Percentiles rank a stretch among this genome's conserved stretches.
Evolutionary conservation across 2,329 filamentous ascomycete species (phyloP).

Genomic region (Hypoxylon sp.): DNA sequence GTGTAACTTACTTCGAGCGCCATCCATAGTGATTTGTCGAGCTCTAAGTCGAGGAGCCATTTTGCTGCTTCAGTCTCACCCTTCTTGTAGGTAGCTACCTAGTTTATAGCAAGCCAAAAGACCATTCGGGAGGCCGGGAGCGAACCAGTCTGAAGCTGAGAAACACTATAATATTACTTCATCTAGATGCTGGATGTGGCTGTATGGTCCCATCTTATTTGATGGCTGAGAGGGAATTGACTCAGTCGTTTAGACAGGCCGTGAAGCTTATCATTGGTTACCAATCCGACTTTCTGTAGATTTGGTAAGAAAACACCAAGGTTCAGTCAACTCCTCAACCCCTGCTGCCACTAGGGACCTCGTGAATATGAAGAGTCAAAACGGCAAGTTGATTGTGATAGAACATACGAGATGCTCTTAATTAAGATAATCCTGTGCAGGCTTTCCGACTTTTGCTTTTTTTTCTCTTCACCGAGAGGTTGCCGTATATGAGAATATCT

Average conservation of each 20-base stretch:
- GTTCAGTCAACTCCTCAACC: conserved; percentile 13
- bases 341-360: conserved; percentile 2
- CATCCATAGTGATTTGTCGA: conserved; percentile 50
- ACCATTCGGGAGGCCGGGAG: not conserved
- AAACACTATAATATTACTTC: conserved; percentile 21
- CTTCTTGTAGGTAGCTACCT: conserved; percentile 2
- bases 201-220: conserved; percentile 18
- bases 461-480: not conserved
- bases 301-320: conserved; percentile 11
- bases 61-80: conserved; percentile 28
- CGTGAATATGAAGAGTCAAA: conserved; percentile 8
- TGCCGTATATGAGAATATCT: not conserved
- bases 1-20: conserved; percentile 47
- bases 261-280: conserved; percentile 21
- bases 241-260: conserved; percentile 10
- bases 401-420: conserved; percentile 1
- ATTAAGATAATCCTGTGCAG: not conserved
- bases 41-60: conserved; percentile 50
- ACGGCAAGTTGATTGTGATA: not conserved
- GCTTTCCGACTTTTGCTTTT: conserved; percentile 6
- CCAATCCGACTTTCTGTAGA: conserved; percentile 10
- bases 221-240: conserved; percentile 6
- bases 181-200: conserved; percentile 12
- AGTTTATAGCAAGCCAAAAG: not conserved
- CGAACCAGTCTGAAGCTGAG: conserved; percentile 1